Percentiles rank a stretch among this genome's conserved stretches.
These are phyloP conservation scores for Alternaria hordeiaustralica DNA, from an alignment of 2,329 filamentous ascomycete species.

Conservation along the genomic window DNA sequence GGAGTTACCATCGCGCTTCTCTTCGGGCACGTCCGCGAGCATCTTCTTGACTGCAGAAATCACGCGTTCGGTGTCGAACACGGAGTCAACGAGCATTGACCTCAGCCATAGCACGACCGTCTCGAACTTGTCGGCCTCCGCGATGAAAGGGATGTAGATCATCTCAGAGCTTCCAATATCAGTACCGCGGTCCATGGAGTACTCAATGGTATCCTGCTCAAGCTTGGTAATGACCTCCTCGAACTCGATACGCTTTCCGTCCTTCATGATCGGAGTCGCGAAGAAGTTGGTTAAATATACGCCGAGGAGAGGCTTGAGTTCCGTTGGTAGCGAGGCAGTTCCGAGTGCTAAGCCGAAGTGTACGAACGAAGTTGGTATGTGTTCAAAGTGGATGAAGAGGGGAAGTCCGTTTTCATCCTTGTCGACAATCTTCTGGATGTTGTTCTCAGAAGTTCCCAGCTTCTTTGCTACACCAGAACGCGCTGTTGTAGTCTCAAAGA, in stretches of 20 bases:
- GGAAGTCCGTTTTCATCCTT: conserved; percentile 68
- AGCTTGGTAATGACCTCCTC: conserved; percentile 91
- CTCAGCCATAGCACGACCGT: conserved; percentile 83
- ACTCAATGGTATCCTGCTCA: conserved; percentile 89
- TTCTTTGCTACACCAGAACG: conserved; percentile 78
- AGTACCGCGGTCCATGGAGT: conserved; percentile 72
- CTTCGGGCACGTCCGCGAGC: conserved; percentile 87
- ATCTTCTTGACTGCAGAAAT: conserved; percentile 75
- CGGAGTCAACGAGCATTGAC: conserved; percentile 83
- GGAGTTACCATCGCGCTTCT: conserved; percentile 81
- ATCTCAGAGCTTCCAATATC: conserved; percentile 81
- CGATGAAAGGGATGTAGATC: conserved; percentile 79
- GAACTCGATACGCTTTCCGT: conserved; percentile 80
- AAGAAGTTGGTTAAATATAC: conserved; percentile 94
- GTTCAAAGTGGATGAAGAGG: conserved; percentile 95
- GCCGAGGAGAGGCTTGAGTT: conserved; percentile 81
- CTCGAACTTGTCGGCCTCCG: conserved; percentile 86
- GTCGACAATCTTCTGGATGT: conserved; percentile 79
- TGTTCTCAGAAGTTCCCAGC: conserved; percentile 70
- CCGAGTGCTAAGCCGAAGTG: conserved; percentile 82
- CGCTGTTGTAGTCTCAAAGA: conserved; percentile 86
- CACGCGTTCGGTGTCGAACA: conserved; percentile 78
- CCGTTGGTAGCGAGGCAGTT: conserved; percentile 76
- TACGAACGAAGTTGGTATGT: conserved; percentile 92
- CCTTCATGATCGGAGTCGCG: conserved; percentile 80